Percentiles rank a stretch among this genome's conserved stretches.
Evolutionary conservation across 768 basidiomycete species (phyloP).

Genomic region (Xerocomellus amylosporus): DNA sequence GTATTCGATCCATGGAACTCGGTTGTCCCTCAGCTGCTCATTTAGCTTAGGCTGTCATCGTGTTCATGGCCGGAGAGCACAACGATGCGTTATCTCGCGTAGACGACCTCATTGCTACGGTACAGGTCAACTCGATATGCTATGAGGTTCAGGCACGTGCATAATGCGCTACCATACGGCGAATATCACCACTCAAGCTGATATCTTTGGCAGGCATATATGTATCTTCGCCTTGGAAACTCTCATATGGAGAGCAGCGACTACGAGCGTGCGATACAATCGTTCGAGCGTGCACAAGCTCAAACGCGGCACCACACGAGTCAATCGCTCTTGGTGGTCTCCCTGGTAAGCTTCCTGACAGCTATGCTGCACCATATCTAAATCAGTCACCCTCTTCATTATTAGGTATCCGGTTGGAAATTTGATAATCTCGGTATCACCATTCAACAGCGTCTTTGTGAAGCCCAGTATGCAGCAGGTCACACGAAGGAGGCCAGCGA

Average conservation of each 20-base stretch:
- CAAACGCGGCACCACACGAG: neutral
- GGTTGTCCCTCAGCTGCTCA: too few relatives aligned
- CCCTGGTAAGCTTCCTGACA: neutral
- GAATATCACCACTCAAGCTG: neutral
- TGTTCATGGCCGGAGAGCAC: neutral
- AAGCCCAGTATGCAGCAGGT: neutral
- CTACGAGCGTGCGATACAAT: neutral
- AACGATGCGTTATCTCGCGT: conserved; percentile 3
- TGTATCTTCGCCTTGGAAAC: conserved; percentile 2
- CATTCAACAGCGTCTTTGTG: neutral
- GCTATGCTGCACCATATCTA: neutral
- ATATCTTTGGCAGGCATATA: neutral
- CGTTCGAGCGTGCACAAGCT: neutral
- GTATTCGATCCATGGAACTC: neutral
- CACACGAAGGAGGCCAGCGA: neutral
- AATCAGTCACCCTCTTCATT: neutral
- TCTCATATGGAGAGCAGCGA: neutral
- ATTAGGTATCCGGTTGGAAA: neutral
- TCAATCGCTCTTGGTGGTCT: neutral
- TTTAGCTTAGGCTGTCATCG: neutral
- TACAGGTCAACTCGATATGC: neutral
- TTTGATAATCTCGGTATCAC: neutral
- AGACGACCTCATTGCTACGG: neutral
- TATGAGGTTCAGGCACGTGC: conserved; percentile 1
- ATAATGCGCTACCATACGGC: neutral